Evolutionary conservation across 305 asterid species (phyloP).

Genomic region (Stenogyne calaminthoides): DNA sequence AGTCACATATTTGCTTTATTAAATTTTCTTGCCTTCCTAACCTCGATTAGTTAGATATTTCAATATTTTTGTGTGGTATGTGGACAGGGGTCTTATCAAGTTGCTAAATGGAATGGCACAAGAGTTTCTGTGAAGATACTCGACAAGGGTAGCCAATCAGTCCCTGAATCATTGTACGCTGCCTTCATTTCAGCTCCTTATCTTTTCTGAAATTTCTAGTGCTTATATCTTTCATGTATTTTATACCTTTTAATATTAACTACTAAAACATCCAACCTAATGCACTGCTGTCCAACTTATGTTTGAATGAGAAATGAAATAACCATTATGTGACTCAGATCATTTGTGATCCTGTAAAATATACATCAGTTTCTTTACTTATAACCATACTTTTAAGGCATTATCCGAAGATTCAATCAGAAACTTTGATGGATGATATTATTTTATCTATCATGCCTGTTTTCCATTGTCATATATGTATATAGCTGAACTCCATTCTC

Average conservation of each 20-base stretch:
- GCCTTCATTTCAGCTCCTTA: slow-evolving; percentile 26
- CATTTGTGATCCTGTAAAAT: slow-evolving; percentile 3
- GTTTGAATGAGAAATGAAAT: slow-evolving; percentile 14
- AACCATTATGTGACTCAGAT: neutral
- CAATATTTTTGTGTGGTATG: slow-evolving; percentile 22
- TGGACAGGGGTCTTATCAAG: slow-evolving; percentile 90
- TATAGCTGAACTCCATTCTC: slow-evolving; percentile 14
- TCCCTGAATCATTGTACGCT: slow-evolving; percentile 78
- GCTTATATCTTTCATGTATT: slow-evolving; percentile 1
- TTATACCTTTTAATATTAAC: slow-evolving; percentile 8
- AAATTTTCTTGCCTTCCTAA: slow-evolving; percentile 17
- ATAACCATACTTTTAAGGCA: neutral
- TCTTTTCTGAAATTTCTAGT: slow-evolving; percentile 1
- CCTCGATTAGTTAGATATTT: slow-evolving; percentile 13
- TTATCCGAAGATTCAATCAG: neutral
- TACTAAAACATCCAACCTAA: slow-evolving; percentile 8
- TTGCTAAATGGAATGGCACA: slow-evolving; percentile 98
- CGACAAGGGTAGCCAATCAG: slow-evolving; percentile 81
- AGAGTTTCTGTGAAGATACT: slow-evolving; percentile 97
- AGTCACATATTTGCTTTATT: neutral
- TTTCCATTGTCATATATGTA: slow-evolving; percentile 2
- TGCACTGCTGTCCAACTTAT: slow-evolving; percentile 5
- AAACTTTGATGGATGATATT: slow-evolving; percentile 11
- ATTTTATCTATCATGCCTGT: neutral
- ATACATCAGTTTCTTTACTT: slow-evolving; percentile 17